Base-by-base conservation (phyloP, 2,329 filamentous ascomycete species). In the Metarhizium brunneum region DNA sequence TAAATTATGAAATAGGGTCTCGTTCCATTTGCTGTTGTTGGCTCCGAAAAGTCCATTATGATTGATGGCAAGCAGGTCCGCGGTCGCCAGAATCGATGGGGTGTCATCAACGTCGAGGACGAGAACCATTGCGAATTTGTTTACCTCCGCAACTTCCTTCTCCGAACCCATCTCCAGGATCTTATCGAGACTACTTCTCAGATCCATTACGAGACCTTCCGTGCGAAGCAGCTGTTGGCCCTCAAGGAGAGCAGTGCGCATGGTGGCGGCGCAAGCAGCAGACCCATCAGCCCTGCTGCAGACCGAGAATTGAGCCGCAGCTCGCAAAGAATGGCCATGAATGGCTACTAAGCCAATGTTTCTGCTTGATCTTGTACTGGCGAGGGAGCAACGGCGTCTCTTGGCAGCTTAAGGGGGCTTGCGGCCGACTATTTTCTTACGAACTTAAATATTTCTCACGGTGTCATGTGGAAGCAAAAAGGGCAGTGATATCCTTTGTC, bases 181-280 rank as follows among this genome's bases (percentile, higher is more conserved):
- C 84, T 99, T 64, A 96, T 99, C 74, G 94, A 99, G 79, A 99
- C 94, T 36, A 99, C 94, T 50, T 96, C 92, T 65, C 94, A 99
- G 80, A 99, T 96, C 75, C 94, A 99, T 82, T 99, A 99, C 81
- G 94, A 99, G 82, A 95, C 91, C 58, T 99, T 99, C 92, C 92
- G 94, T 75, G 92, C 94, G 68, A 99, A 99, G 86, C 94, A 99
- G 76, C 81, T 99, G 67, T 79, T 99, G 69, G 94, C 94, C 57
- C 83, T 99, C 71, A 99, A 97, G 85, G 94, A 99, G 81, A 96
- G 88, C 81, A 95, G 90, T 69, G 90, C 90, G 64, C 88, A 90
- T 62, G 88, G 86, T 62, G 78, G 85, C 65, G 83, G 84, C 63
- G 84, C 86, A 62, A 94, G 90, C 78, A 71, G 70, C 66, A 83